Conservation (phyloP, 1,284 basidiomycete species). For the Ganoderma meredithae region DNA sequence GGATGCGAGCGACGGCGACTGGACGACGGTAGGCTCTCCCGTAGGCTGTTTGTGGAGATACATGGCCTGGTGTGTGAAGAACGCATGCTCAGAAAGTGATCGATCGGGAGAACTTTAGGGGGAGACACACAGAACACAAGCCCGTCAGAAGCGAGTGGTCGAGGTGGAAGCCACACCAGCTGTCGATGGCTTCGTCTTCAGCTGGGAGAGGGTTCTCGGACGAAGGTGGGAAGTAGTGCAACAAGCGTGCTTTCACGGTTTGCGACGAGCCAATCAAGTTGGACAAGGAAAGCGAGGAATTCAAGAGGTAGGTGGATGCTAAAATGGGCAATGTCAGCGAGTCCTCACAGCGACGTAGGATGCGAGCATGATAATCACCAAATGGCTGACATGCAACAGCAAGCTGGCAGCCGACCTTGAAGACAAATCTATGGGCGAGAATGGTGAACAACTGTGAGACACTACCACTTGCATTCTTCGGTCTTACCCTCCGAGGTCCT, state of each 20-base stretch:
- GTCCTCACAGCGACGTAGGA: not conserved
- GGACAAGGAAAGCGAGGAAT: slow-evolving; percentile 68
- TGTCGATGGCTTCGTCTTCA: slow-evolving; percentile 75
- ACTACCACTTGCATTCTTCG: not conserved
- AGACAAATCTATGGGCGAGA: slow-evolving; percentile 67
- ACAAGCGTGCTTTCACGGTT: slow-evolving; percentile 83
- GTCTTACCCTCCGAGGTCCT: slow-evolving; percentile 74
- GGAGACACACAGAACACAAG: slow-evolving; percentile 74
- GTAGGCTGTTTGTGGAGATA: slow-evolving; percentile 62
- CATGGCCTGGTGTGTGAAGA: slow-evolving; percentile 66
- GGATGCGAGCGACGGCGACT: slow-evolving; percentile 75
- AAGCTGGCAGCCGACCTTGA: slow-evolving; percentile 80
- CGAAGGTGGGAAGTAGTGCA: slow-evolving; percentile 89
- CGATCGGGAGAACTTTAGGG: not conserved
- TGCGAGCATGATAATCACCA: slow-evolving; percentile 50
- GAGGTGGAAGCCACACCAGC: slow-evolving; percentile 83
- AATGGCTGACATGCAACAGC: slow-evolving; percentile 89
- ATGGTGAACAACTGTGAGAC: no score
- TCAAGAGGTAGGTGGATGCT: slow-evolving; percentile 71
- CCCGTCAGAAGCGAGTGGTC: slow-evolving; percentile 92
- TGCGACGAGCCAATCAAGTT: slow-evolving; percentile 69
- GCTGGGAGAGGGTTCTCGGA: slow-evolving; percentile 45
- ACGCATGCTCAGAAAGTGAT: not conserved
- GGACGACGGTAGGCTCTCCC: slow-evolving; percentile 56
- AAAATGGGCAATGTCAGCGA: not conserved